Evolutionary conservation across 441 rosid species (phyloP), one percentile per base, ranked within the genome.

Genomic region (Croton laevigatus): DNA sequence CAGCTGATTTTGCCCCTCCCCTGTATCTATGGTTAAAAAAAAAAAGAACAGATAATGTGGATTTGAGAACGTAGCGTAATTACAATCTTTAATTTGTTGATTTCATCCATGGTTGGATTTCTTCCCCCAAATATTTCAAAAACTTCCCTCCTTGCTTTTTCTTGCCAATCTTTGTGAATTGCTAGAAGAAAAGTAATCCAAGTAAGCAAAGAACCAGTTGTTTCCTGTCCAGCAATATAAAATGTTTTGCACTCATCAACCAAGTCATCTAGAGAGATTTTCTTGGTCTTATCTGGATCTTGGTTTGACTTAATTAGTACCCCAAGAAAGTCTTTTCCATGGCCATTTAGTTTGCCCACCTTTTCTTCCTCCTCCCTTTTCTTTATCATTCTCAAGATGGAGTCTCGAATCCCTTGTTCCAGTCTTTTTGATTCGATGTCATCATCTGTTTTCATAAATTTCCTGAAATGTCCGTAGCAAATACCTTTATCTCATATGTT

Each of bases 201-300:
- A n/a, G 80, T 8, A 37, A 86, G 83, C 32, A 59, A 1, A 19
- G 45, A 6, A n/a, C 22, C 34, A 4, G 80, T 76, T 0, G 86
- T 79, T 63, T 86, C 90, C 22, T 86, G 86, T 45, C 87, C 87
- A 17, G 81, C 83, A 27, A 84, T 8, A 69, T 79, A 84, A 66
- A 82, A 79, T 60, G 82, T 82, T 73, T 78, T 81, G 75, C 86
- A 80, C 65, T 86, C 87, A 58, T 79, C 83, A 36, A 80, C 55
- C 53, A 83, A 0, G 48, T 80, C 79, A 2, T 79, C 69, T 57
- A 68, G 42, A 0, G 85, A 65, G 20, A 83, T 72, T 59, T 62
- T 74, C 44, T 70, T 78, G 17, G 51, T 60, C 60, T 19, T 37
- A 37, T 81, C 84, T 4, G 19, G 13, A 34, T 78, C 77, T 6